These are phyloP conservation scores for Citrus hindsii DNA, from an alignment of 345 rosid species.

Conservation along the genomic window DNA sequence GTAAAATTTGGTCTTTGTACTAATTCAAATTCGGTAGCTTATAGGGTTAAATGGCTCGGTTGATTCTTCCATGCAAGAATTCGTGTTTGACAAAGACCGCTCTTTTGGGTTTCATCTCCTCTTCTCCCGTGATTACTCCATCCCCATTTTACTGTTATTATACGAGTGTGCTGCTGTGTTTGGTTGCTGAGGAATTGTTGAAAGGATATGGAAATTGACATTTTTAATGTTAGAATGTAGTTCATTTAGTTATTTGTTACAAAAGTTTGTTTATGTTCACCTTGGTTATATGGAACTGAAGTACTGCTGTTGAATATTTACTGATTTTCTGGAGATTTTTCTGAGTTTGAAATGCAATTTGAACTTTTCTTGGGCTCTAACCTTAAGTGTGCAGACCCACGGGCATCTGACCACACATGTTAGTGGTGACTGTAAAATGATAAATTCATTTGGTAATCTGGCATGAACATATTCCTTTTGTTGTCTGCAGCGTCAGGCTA, in stretches of 20 bases:
- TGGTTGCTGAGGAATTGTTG: not conserved
- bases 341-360: not conserved
- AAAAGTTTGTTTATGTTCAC: not conserved
- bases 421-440: not conserved
- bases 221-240: not conserved
- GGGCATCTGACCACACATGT: not conserved
- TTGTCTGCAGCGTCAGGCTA: slow-evolving; percentile 36
- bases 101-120: slow-evolving; percentile 76
- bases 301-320: not conserved
- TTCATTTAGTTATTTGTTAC: not conserved
- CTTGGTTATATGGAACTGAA: not conserved
- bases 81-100: slow-evolving; percentile 61
- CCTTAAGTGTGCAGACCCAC: not conserved
- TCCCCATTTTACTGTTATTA: slow-evolving; percentile 2
- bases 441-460: not conserved
- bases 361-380: not conserved
- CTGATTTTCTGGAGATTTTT: not conserved
- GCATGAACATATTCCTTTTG: not conserved
- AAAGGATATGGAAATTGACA: not conserved
- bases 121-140: slow-evolving; percentile 72
- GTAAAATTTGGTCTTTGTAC: not conserved
- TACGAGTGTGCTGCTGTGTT: not conserved
- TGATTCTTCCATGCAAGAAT: slow-evolving; percentile 78
- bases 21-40: not conserved
- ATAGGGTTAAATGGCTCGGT: slow-evolving; percentile 60